Percentiles rank a stretch among this genome's conserved stretches.
These are phyloP conservation scores for Musa acuminata DNA, from an alignment of 176 grass and related monocot genomes.

Conservation along the genomic window DNA sequence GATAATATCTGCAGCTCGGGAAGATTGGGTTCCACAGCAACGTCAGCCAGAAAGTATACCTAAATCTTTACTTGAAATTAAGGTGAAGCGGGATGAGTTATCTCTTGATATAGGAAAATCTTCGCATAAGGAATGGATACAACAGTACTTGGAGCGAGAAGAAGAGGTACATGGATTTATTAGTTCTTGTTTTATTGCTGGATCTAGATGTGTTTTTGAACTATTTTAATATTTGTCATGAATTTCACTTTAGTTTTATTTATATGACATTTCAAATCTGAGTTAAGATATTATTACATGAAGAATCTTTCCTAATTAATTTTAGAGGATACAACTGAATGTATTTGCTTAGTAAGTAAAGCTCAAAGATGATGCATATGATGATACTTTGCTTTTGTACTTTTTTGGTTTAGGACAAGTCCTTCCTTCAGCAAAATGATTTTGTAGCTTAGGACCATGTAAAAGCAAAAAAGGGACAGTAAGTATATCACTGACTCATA, in stretches of 20 bases:
- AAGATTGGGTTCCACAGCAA: constrained; percentile 62
- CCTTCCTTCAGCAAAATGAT: not conserved
- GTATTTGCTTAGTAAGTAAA: not conserved
- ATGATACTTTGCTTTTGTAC: not conserved
- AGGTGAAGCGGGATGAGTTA: constrained; percentile 35
- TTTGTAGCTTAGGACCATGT: not conserved
- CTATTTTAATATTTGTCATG: not conserved
- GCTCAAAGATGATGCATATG: not conserved
- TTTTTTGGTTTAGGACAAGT: not conserved
- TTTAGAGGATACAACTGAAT: not conserved
- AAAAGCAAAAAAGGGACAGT: not conserved
- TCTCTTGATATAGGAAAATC: constrained; percentile 61
- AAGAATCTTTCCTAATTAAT: not conserved
- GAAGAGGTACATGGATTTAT: constrained; percentile 37
- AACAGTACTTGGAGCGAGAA: constrained; percentile 89
- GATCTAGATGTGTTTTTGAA: not conserved
- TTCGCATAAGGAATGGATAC: constrained; percentile 81
- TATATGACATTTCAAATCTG: not conserved
- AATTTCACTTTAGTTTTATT: not conserved
- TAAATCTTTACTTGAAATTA: constrained; percentile 37
- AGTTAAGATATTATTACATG: not conserved
- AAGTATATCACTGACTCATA: not conserved
- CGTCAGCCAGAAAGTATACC: constrained; percentile 31
- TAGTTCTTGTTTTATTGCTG: not conserved
- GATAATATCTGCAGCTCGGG: constrained; percentile 70